Conservation (phyloP, 164 flowering plant genomes). For the Chimonanthus praecox region DNA sequence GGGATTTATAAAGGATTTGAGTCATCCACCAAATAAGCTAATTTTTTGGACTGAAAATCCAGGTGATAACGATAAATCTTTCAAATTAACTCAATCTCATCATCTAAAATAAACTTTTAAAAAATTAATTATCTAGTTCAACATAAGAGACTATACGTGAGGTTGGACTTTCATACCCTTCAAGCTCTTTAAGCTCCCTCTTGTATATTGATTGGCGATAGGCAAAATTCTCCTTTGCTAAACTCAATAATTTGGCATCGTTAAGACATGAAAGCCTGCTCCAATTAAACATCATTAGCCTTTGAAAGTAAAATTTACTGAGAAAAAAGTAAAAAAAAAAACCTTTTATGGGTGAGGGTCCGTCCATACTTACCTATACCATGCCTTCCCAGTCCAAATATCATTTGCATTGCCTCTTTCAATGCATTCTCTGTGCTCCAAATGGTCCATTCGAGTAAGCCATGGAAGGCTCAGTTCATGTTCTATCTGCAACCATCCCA, state of each 20-base stretch:
- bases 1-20: too few species aligned
- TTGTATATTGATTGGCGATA: constrained; percentile 4
- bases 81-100: too few species aligned
- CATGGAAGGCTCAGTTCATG: constrained; percentile 8
- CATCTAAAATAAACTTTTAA: too few species aligned
- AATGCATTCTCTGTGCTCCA: constrained; percentile 6
- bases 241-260: not conserved
- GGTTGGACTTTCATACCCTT: not conserved
- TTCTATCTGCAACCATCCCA: constrained; percentile 7
- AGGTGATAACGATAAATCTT: too few species aligned
- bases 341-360: not conserved
- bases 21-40: too few species aligned
- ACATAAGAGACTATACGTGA: too few species aligned
- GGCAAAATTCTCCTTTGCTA: not conserved
- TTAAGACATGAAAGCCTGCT: not conserved
- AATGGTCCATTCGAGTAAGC: constrained; percentile 9
- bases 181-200: constrained; percentile 2
- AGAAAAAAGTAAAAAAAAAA: not conserved
- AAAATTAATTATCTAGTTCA: too few species aligned
- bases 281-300: not conserved
- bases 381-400: constrained; percentile 8
- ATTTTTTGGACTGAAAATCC: too few species aligned
- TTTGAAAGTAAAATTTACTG: not conserved
- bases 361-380: not conserved
- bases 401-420: constrained; percentile 2